A percentile compares a stretch with the other conserved stretches of the same genome.
These are phyloP conservation scores for Fusarium mexicanum DNA, from an alignment of 2,329 filamentous ascomycete species.

Conservation along the genomic window DNA sequence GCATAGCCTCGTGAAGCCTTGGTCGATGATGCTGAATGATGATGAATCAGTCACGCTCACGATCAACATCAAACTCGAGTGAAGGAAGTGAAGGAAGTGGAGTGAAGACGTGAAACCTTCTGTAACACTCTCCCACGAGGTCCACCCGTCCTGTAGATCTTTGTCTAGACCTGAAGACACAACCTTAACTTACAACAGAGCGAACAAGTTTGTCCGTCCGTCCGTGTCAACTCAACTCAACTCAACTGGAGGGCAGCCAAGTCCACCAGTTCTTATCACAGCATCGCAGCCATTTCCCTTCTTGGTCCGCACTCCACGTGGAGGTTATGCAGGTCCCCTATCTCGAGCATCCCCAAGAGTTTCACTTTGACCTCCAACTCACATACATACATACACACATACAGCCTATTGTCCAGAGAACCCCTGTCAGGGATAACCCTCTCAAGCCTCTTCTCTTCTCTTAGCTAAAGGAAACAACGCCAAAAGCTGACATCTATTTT, in stretches of 20 bases:
- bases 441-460: neutral
- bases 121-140: conserved; percentile 34
- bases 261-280: conserved; percentile 10
- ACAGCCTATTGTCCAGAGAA: neutral
- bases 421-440: conserved; percentile 12
- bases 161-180: neutral
- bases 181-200: conserved; percentile 12
- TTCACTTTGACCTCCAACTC: conserved; percentile 20
- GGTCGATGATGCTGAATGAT: neutral
- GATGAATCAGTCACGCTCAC: conserved; percentile 5
- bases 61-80: conserved; percentile 24
- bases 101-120: conserved; percentile 17
- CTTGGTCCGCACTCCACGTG: conserved; percentile 33
- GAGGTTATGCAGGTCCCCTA: conserved; percentile 41
- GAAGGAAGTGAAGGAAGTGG: neutral
- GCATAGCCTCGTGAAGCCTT: neutral
- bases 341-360: conserved; percentile 22
- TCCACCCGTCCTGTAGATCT: conserved; percentile 23
- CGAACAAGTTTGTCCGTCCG: neutral
- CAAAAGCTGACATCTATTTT: neutral
- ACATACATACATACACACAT: neutral
- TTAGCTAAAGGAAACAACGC: neutral
- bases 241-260: neutral
- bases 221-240: neutral
- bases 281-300: conserved; percentile 20